Base-by-base conservation (phyloP, 495 filamentous ascomycete species). In the Penicillium psychrofluorescens region DNA sequence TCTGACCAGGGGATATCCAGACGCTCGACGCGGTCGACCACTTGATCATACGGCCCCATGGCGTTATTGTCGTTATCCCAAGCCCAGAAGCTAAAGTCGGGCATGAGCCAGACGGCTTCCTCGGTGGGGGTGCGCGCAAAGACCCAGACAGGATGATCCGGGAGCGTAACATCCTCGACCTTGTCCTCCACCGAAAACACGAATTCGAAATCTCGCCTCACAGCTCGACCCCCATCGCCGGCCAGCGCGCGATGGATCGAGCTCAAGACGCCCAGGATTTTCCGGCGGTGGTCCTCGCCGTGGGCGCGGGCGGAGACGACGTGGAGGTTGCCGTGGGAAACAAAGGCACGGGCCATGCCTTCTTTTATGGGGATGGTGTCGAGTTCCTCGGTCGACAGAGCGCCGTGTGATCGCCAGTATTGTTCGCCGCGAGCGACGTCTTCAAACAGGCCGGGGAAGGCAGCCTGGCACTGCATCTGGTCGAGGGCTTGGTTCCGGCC, bases 21-120 rank as follows among this genome's bases (percentile, higher is more conserved):
- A n/a, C 51, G 55, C 40, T 54, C 51, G 40, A 67, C 58, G 4
- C 56, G 59, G 35, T 82, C 76, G 16, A 75, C 74, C 2, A 82
- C 78, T 49, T 77, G 75, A 14, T 68, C 55, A 32, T 78, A 77
- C 2, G 78, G 76, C 2, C 77, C 77, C 33, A 86, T 70, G 43
- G 75, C 70, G 37, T 77, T 70, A 4, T 80, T 64, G 0, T 73
- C 62, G n/a, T 81, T 70, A 2, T 79, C 69, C 81, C 83, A 88
- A 0, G 78, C 70, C 82, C 83, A 90, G 65, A 80, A 86, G 50
- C 80, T 77, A 58, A 89, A 90, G 61, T 90, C 85, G 1, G 86
- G 86, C 63, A 90, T 84, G 0, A 86, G 54, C 79, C 86, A 90
- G 38, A 66, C 62, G 1, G 44, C 77, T 63, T 48, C 61, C 31